Evolutionary conservation across 179 eudicot genomes (phyloP), one percentile per base, ranked within the genome.

Genomic region (Nepenthes alata): DNA sequence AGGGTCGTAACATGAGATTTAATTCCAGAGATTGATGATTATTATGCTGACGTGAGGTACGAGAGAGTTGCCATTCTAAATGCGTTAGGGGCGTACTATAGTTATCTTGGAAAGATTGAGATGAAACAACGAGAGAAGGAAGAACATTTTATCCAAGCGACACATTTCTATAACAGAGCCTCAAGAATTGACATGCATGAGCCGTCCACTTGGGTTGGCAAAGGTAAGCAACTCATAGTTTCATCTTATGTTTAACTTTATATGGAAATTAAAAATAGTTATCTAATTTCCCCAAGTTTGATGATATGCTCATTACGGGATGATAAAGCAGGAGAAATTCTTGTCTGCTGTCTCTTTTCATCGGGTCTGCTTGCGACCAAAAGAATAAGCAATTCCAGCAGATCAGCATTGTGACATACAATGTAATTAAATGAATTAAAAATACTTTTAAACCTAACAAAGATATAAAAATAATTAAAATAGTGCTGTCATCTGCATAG

Each of bases 191-290:
- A 89, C 79, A 82, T 85, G 91, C 95, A 85, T 47, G 95, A 89
- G 71, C 87, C 97, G 9, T 94, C 99, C 75, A 87, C 97, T n/a
- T 89, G 97, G 97, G 83, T 87, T 71, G 97, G 97, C 53, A 94
- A 89, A 85, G 97, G 98, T 87, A 59, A 75, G 58, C 45, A 47
- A 57, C 52, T 57, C 6, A 7, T 3, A 7, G 4, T 9, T 35
- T 37, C 37, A 2, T 37, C 10, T 3, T 52, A 12, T 11, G 16
- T 14, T 1, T 11, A 11, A 50, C n/a, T 52, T 12, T 4, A 1
- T 5, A 15, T 11, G 55, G 55, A 41, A 41, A 41, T 4, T 25
- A 25, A 25, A 25, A 25, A 25, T 25, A 25, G 25, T 25, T 25
- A 25, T 25, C 25, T 25, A 25, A 25, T 25, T 25, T 25, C 25